phyloP scores from a whole-genome alignment of 2,329 filamentous ascomycete genomes.

The Periglandula ipomoeae region DNA sequence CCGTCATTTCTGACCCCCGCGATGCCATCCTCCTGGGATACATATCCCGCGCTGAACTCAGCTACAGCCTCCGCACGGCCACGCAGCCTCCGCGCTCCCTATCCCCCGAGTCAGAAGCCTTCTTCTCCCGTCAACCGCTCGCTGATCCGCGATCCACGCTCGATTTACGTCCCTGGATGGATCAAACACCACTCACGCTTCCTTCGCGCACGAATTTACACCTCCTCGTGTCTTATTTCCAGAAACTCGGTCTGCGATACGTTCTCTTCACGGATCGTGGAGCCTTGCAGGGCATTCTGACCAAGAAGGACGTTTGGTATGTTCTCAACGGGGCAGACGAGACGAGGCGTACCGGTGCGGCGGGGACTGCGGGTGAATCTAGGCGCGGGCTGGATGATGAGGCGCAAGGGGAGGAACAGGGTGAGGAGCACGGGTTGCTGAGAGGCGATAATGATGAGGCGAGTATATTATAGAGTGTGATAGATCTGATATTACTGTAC shows the following conservation, averaged over 20 bases:
- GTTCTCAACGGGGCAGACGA: slow-evolving; percentile 72
- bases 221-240: slow-evolving; percentile 87
- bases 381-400: neutral
- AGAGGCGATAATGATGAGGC: slow-evolving; percentile 2
- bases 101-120: slow-evolving; percentile 63
- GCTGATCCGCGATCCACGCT: slow-evolving; percentile 69
- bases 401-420: neutral
- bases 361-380: slow-evolving; percentile 7
- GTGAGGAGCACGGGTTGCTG: slow-evolving; percentile 1
- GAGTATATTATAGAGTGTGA: slow-evolving; percentile 6
- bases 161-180: slow-evolving; percentile 95
- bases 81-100: slow-evolving; percentile 49
- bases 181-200: slow-evolving; percentile 91
- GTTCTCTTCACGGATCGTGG: slow-evolving; percentile 80
- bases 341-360: slow-evolving; percentile 34
- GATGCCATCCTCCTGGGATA: slow-evolving; percentile 81
- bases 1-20: slow-evolving; percentile 70
- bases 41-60: slow-evolving; percentile 84
- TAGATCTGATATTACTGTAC: neutral
- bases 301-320: slow-evolving; percentile 97
- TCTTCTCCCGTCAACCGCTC: slow-evolving; percentile 76
- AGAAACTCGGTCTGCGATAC: slow-evolving; percentile 85
- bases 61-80: slow-evolving; percentile 59
- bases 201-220: slow-evolving; percentile 68
- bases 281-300: slow-evolving; percentile 73